Percentiles rank a stretch among this genome's conserved stretches.
Conservation (phyloP, 2,329 filamentous ascomycete species). For the Coleophoma crateriformis region DNA sequence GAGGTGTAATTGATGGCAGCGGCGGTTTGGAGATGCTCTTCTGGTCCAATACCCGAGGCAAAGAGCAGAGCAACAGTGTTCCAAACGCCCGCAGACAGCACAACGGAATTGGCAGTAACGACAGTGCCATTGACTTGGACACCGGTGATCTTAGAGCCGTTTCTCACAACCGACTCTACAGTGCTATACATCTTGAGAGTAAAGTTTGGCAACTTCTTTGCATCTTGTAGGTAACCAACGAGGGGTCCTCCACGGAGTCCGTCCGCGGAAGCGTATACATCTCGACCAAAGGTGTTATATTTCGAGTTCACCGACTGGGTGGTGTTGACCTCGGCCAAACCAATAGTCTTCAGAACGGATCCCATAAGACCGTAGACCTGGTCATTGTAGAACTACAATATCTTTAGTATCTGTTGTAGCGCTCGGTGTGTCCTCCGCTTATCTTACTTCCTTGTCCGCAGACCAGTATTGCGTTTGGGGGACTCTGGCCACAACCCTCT, state of each 20-base stretch:
- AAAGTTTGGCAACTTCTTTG: constrained; percentile 54
- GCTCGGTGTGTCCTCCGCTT: constrained; percentile 16
- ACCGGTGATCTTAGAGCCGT: constrained; percentile 53
- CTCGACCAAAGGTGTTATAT: constrained; percentile 43
- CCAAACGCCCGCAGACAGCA: constrained; percentile 2
- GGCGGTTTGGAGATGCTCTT: not conserved
- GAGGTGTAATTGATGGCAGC: not conserved
- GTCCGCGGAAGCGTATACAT: constrained; percentile 56
- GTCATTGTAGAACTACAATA: not conserved
- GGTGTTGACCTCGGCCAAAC: not conserved
- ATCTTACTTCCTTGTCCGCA: constrained; percentile 55
- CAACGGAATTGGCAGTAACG: constrained; percentile 27
- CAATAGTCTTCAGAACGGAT: not conserved
- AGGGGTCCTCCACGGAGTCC: constrained; percentile 62
- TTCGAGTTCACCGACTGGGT: not conserved
- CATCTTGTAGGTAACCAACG: constrained; percentile 60
- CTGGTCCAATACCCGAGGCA: constrained; percentile 54
- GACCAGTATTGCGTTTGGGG: constrained; percentile 44
- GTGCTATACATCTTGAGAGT: constrained; percentile 56
- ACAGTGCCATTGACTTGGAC: constrained; percentile 38
- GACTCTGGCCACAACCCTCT: constrained; percentile 59
- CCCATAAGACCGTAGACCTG: not conserved
- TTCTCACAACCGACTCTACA: constrained; percentile 57
- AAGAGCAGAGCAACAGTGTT: constrained; percentile 34
- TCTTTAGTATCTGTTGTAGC: not conserved